Evolutionary conservation across 345 rosid genomes (phyloP).

Genomic region (Durio zibethinus): DNA sequence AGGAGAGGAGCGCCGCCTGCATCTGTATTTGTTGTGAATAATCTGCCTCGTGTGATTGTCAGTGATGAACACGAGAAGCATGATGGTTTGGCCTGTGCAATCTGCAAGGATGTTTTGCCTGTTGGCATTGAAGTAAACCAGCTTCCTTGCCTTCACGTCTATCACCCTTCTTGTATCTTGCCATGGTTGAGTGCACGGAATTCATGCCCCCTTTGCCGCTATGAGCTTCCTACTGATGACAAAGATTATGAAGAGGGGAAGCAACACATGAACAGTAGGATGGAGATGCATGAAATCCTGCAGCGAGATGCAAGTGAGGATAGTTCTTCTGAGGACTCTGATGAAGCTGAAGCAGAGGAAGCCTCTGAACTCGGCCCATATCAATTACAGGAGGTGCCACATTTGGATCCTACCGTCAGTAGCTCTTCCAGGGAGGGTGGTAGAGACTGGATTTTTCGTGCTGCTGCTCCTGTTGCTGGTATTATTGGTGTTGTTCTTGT

Average conservation of each 20-base stretch:
- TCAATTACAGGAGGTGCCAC: slow-evolving; percentile 22
- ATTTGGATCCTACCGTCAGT: slow-evolving; percentile 15
- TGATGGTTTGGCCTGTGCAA: slow-evolving; percentile 61
- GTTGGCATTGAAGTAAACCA: slow-evolving; percentile 56
- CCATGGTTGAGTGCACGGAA: slow-evolving; percentile 85
- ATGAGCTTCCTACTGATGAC: slow-evolving; percentile 89
- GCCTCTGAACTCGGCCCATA: slow-evolving; percentile 21
- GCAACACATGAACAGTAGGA: slow-evolving; percentile 27
- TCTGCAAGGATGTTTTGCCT: slow-evolving; percentile 74
- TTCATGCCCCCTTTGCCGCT: slow-evolving; percentile 92
- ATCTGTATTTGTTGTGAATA: slow-evolving; percentile 54
- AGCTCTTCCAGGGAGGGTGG: slow-evolving; percentile 27
- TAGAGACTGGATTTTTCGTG: slow-evolving; percentile 60
- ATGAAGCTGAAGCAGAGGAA: slow-evolving; percentile 41
- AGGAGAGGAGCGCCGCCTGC: slow-evolving; percentile 96
- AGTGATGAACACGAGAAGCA: slow-evolving; percentile 44
- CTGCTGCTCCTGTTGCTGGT: slow-evolving; percentile 20
- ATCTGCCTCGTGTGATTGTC: slow-evolving; percentile 51
- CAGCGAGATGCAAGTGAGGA: slow-evolving; percentile 42
- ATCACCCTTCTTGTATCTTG: slow-evolving; percentile 72
- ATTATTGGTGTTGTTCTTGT: slow-evolving; percentile 49
- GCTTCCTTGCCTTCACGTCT: slow-evolving; percentile 86
- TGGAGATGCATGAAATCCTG: slow-evolving; percentile 32
- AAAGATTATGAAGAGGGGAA: slow-evolving; percentile 72
- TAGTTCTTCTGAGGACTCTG: slow-evolving; percentile 37